phyloP scores from a whole-genome alignment of 108 stramenopile genomes.

The Schizochytrium sp. region DNA sequence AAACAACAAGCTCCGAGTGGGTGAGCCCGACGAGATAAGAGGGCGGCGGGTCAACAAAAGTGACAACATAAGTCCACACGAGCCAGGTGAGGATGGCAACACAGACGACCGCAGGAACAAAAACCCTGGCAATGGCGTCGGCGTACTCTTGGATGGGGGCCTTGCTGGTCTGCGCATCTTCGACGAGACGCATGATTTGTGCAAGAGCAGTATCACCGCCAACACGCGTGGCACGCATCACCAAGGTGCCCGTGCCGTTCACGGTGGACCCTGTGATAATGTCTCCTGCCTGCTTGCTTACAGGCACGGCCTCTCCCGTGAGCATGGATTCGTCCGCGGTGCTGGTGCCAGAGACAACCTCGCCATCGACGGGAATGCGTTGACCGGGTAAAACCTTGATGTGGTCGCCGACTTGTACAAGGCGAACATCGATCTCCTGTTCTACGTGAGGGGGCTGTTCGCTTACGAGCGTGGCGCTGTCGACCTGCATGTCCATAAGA shows the following conservation, averaged over 20 bases:
- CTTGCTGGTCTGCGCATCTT: slow-evolving; percentile 81
- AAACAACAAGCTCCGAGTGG: slow-evolving; percentile 18
- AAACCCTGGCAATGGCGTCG: slow-evolving; percentile 65
- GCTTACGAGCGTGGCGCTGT: slow-evolving; percentile 41
- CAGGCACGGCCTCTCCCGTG: slow-evolving; percentile 73
- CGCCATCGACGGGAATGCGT: slow-evolving; percentile 83
- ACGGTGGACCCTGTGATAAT: slow-evolving; percentile 68
- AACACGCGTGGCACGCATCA: slow-evolving; percentile 59
- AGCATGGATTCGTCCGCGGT: slow-evolving; percentile 83
- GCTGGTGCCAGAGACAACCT: slow-evolving; percentile 67
- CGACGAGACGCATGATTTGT: slow-evolving; percentile 56
- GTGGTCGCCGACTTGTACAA: slow-evolving; percentile 51
- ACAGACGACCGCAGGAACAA: slow-evolving; percentile 60
- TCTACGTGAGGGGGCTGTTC: not conserved
- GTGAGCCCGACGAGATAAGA: not conserved
- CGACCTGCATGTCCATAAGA: slow-evolving; percentile 72
- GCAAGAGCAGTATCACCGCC: slow-evolving; percentile 69
- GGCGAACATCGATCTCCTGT: not conserved
- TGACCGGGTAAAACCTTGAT: slow-evolving; percentile 79
- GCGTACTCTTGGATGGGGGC: slow-evolving; percentile 84
- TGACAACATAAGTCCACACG: slow-evolving; percentile 49
- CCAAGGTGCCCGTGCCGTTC: slow-evolving; percentile 61
- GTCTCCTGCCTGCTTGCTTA: slow-evolving; percentile 56
- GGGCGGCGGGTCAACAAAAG: not conserved
- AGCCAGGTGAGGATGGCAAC: slow-evolving; percentile 53